phyloP scores from a whole-genome alignment of 164 flowering plant genomes.

The Litsea cubeba region DNA sequence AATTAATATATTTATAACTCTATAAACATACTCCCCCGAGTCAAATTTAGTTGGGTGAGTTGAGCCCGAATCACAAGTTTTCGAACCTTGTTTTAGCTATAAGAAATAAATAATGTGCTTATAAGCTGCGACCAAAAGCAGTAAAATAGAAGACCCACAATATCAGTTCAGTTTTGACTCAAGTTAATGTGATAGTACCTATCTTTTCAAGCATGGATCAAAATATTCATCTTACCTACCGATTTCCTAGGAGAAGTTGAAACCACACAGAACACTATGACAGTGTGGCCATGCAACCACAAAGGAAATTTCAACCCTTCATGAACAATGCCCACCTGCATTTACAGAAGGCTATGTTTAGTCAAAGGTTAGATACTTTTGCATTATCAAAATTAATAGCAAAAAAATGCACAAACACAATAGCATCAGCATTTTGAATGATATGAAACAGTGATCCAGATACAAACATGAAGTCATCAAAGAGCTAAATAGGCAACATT shows the following conservation, averaged over 20 bases:
- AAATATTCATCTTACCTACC: constrained; percentile 59
- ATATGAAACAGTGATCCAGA: neutral
- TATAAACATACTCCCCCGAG: too few relatives aligned
- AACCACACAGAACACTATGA: constrained; percentile 62
- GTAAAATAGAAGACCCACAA: too few relatives aligned
- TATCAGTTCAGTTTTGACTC: too few relatives aligned
- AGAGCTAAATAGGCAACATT: neutral
- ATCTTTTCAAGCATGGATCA: too few relatives aligned
- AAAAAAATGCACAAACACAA: neutral
- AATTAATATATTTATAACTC: too few relatives aligned
- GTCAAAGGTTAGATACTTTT: neutral
- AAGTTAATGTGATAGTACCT: too few relatives aligned
- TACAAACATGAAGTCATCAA: neutral
- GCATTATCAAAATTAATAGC: neutral
- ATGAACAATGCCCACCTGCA: constrained; percentile 73
- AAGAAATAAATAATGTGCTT: too few relatives aligned
- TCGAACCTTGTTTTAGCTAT: too few relatives aligned
- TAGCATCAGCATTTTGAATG: neutral
- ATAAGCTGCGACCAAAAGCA: too few relatives aligned
- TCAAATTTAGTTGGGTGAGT: too few relatives aligned
- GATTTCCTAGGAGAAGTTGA: constrained; percentile 69
- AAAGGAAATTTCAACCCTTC: constrained; percentile 87
- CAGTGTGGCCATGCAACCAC: constrained; percentile 80
- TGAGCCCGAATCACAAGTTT: too few relatives aligned
- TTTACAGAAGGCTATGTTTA: constrained; percentile 3